Evolutionary conservation across 306 rosid species (phyloP).

Genomic region (Vigna trinervia): DNA sequence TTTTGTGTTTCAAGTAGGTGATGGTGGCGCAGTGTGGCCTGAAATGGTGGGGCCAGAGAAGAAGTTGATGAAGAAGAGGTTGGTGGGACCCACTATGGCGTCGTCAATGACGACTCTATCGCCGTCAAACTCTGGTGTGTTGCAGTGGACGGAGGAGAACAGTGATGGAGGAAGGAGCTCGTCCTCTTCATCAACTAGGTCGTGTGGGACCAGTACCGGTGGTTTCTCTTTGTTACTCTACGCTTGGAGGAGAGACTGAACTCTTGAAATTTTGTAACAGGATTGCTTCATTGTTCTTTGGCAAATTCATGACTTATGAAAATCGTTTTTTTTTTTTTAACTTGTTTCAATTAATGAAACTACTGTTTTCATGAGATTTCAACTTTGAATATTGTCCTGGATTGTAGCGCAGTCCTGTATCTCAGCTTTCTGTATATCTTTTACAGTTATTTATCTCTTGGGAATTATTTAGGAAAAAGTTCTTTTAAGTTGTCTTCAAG

Average conservation of each 20-base stretch:
- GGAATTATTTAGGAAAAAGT: not conserved
- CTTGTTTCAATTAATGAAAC: constrained; percentile 20
- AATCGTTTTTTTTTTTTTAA: not conserved
- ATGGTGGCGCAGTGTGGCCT: constrained; percentile 77
- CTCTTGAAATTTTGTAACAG: not conserved
- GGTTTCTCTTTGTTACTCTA: constrained; percentile 78
- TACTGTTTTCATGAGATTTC: constrained; percentile 28
- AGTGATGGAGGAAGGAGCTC: constrained; percentile 86
- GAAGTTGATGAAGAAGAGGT: constrained; percentile 70
- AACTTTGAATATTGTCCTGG: constrained; percentile 9
- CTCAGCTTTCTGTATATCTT: not conserved
- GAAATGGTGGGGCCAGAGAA: constrained; percentile 79
- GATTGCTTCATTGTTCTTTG: not conserved
- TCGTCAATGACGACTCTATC: constrained; percentile 36
- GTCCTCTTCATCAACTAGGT: constrained; percentile 71
- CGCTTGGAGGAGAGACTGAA: constrained; percentile 75
- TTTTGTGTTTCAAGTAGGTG: constrained; percentile 80
- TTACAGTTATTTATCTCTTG: not conserved
- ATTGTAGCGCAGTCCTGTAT: not conserved
- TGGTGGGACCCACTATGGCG: constrained; percentile 45
- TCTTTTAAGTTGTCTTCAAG: not conserved
- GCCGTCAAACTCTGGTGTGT: constrained; percentile 61
- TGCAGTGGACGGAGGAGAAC: constrained; percentile 91
- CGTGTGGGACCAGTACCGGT: constrained; percentile 60
- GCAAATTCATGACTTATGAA: constrained; percentile 11